Conservation (phyloP, 768 basidiomycete genomes). For the Podaxis mareebaensis region DNA sequence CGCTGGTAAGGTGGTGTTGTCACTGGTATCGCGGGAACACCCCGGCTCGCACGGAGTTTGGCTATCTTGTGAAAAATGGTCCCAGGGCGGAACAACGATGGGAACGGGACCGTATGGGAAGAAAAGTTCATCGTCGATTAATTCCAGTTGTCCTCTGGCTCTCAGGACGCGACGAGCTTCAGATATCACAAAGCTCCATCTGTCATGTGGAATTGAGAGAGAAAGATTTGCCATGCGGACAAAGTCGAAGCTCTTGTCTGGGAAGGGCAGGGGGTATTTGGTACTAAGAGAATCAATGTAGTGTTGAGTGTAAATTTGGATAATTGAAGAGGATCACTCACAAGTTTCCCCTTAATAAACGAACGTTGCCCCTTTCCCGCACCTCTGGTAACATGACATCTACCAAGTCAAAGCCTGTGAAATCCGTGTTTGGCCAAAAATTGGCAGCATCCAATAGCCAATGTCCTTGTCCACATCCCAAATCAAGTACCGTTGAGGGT, state of each 20-base stretch:
- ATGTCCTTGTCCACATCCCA: constrained; percentile 73
- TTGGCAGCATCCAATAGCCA: constrained; percentile 68
- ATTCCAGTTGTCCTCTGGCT: constrained; percentile 63
- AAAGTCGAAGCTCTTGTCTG: constrained; percentile 63
- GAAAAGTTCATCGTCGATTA: constrained; percentile 71
- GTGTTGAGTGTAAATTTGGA: not conserved
- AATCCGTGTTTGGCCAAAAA: constrained; percentile 58
- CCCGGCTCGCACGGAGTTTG: not conserved
- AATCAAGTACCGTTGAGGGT: constrained; percentile 62
- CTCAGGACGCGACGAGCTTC: constrained; percentile 66
- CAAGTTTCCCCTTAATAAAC: constrained; percentile 69
- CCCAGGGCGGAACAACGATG: not conserved
- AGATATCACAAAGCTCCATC: constrained; percentile 58
- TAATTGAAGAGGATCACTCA: constrained; percentile 35
- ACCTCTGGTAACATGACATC: constrained; percentile 42
- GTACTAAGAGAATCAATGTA: constrained; percentile 37
- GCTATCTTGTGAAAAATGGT: not conserved
- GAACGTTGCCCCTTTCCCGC: constrained; percentile 40
- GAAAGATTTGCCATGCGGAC: constrained; percentile 73
- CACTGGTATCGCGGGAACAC: not conserved
- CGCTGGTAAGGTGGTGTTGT: not conserved
- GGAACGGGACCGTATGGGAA: constrained; percentile 52
- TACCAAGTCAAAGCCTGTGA: constrained; percentile 70
- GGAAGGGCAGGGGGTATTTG: constrained; percentile 60
- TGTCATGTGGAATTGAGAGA: constrained; percentile 57